Conservation (phyloP, 2,329 filamentous ascomycete species). For the Penicillium hesseltinei region DNA sequence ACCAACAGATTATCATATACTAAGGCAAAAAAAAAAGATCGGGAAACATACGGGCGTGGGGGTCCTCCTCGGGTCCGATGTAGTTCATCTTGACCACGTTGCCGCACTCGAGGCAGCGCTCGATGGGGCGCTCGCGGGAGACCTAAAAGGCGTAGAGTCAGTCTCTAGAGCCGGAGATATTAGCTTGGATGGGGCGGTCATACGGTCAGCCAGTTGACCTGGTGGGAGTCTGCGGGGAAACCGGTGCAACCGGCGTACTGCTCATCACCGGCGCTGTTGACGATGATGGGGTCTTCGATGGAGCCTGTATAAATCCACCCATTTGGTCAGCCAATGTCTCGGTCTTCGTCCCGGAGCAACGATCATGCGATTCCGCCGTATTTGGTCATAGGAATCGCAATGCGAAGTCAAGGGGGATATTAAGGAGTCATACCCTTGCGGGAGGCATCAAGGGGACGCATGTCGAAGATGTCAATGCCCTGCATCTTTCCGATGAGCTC, state of each 20-base stretch:
- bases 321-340: constrained; percentile 10
- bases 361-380: neutral
- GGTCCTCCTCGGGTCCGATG: constrained; percentile 75
- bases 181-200: constrained; percentile 31
- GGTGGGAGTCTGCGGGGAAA: constrained; percentile 86
- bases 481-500: constrained; percentile 99
- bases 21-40: constrained; percentile 7
- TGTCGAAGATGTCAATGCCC: constrained; percentile 96
- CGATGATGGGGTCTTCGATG: constrained; percentile 81
- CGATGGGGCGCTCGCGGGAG: constrained; percentile 82
- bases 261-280: constrained; percentile 91
- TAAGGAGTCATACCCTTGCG: constrained; percentile 66
- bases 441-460: constrained; percentile 90
- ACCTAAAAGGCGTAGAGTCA: constrained; percentile 53
- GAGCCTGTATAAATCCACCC: constrained; percentile 60
- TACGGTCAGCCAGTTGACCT: constrained; percentile 87
- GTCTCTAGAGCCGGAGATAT: neutral
- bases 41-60: constrained; percentile 52
- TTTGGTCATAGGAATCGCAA: neutral
- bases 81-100: constrained; percentile 98
- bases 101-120: constrained; percentile 96
- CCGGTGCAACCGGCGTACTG: constrained; percentile 97
- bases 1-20: neutral
- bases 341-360: neutral
- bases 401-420: constrained; percentile 17